A percentile compares a stretch with the other conserved stretches of the same genome.
Conservation (phyloP, 78 protist genomes). For the Dictyostelium capitatum region DNA sequence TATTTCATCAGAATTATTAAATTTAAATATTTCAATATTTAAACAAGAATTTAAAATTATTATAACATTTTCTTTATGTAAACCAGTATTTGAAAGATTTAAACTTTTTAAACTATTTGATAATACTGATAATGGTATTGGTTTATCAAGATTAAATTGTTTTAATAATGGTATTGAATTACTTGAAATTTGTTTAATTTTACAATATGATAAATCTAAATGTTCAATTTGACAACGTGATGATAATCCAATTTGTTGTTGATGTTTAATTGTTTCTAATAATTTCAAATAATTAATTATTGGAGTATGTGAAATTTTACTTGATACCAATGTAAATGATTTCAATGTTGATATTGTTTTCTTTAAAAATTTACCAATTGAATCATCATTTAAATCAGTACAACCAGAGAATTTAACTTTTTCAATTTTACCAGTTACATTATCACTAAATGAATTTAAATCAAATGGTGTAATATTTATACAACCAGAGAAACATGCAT, state of each 20-base stretch:
- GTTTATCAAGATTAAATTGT: conserved; percentile 4
- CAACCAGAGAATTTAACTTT: conserved; percentile 37
- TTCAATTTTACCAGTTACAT: background rate
- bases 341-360: background rate
- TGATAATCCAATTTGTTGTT: background rate
- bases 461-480: background rate
- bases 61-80: background rate
- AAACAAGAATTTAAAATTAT: background rate
- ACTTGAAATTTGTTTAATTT: conserved; percentile 3
- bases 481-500: conserved; percentile 24
- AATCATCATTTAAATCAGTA: conserved; percentile 13
- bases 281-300: background rate
- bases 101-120: background rate
- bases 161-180: background rate
- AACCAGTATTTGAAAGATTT: conserved; percentile 19
- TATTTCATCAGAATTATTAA: background rate
- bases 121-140: background rate
- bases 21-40: background rate
- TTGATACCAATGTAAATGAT: background rate
- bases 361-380: conserved; percentile 5
- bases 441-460: background rate
- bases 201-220: conserved; percentile 47
- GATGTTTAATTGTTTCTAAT: background rate
- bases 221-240: background rate
- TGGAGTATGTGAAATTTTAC: conserved; percentile 14